Base-by-base conservation (phyloP, 192 early-diverging fungal genomes). In the Neocallimastix lanati region DNA sequence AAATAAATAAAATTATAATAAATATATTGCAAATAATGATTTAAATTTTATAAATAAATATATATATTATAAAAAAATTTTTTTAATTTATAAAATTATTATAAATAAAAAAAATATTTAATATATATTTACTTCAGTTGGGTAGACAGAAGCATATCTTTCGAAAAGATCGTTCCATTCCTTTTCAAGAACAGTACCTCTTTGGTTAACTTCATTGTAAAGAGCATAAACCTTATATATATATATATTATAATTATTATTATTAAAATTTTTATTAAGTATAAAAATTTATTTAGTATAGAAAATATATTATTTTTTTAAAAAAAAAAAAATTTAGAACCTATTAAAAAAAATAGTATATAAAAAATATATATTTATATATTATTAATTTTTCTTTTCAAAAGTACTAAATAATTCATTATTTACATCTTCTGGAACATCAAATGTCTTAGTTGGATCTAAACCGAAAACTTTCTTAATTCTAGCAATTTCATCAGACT, bases 401-500 rank as follows among this genome's bases (percentile, higher is more conserved):
- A 33, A 6, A 33, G 11, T 33, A 33, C 11, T 11, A 33, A 33
- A 33, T 33, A 33, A 33, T 33, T 33, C 3, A 28, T 50, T 80
- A 83, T 86, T 86, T 27, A 92, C 93, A 29, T 88, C 86, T 29
- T 89, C 33, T 28, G 93, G 84, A 27, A 99, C 93, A 40, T 84
- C 80, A 82, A 94, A 99, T 29, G 83, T 78, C 58, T 93, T 83
- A 29, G 91, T 90, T 1, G 93, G 86, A 86, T 94, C 86, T 84
- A 98, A 95, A 5, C 94, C 95, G 80, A 94, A 93, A 80, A 88
- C 88, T 78, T 85, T 83, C 91, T 96, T 97, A 85, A 94, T 83
- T 28, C 91, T 87, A 21, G 84, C 87, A 80, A 98, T 93, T 85
- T 95, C 93, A 79, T 92, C 92, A 21, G 84, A 91, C 29, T 90